Evolutionary conservation across 192 early-diverging fungal species (phyloP), one percentile per base, ranked within the genome.

Genomic region (Nowakowskiella sp.): DNA sequence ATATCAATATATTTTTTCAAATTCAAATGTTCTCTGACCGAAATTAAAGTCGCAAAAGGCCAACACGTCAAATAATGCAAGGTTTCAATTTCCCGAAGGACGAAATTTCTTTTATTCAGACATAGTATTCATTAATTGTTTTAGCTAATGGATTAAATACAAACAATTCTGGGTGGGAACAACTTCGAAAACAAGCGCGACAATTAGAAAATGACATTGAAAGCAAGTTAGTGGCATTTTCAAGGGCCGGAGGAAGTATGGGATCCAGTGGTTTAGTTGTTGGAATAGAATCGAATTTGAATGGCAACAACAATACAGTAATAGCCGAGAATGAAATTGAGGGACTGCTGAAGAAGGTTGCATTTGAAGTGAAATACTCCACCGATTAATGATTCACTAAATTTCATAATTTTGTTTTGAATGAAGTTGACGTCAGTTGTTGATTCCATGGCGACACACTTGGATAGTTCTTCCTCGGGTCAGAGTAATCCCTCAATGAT

Each of bases 201-300:
- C 72, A 76, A 24, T 62, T 89, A 10, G 85, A 87, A 58, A 80
- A 72, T 57, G 87, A 89, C 51, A 78, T 81, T 21, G 85, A 89
- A 44, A 57, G 68, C 1, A 83, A 84, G 58, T 62, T 89, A 4
- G 68, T 67, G 3, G 47, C 66, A 3, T 74, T 80, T 28, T 65
- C 83, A 13, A 79, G 75, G 51, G 46, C 66, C 44, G 61, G 67
- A 7, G 39, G 46, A 13, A 44, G 54, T 26, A 65, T 45, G 3
- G 19, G 29, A 10, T 49, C 49, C 33, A 39, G 23, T 39, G 42
- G 22, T 25, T 61, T 53, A 6, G 60, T 42, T 13, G 65, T 51
- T 16, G 34, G 44, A 10, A 0, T 31, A 22, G 47, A 42, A 29
- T 21, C 44, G 29, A 32, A 27, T 47, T 26, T 31, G 8, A 23